These are phyloP conservation scores for Strigomonas culicis DNA, from an alignment of 208 protist genomes.

Conservation along the genomic window DNA sequence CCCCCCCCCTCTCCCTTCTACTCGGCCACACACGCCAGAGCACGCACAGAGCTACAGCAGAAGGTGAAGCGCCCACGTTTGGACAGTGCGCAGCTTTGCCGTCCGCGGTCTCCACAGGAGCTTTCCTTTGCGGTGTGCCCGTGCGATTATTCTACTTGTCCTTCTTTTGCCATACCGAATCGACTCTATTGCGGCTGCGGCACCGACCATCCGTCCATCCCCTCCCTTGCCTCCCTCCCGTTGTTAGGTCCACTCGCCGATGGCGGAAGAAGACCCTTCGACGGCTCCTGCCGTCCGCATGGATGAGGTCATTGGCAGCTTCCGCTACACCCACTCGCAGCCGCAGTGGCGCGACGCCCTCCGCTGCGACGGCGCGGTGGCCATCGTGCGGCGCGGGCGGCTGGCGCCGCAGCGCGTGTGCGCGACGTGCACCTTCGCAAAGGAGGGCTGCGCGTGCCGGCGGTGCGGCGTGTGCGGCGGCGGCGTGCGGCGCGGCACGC, in stretches of 20 bases:
- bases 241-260: too few species aligned
- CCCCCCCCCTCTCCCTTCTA: background rate
- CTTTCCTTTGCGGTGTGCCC: too few species aligned
- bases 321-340: constrained; percentile 48
- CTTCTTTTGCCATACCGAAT: constrained; percentile 6
- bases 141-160: too few species aligned
- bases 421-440: constrained; percentile 35
- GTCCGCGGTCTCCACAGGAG: too few species aligned
- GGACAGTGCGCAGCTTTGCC: too few species aligned
- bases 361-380: background rate
- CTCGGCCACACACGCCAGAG: background rate
- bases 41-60: constrained; percentile 27
- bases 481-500: constrained; percentile 23
- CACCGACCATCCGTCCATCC: too few species aligned
- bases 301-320: constrained; percentile 20
- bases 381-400: constrained; percentile 24
- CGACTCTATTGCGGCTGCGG: background rate
- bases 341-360: constrained; percentile 39
- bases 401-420: constrained; percentile 34
- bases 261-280: too few species aligned
- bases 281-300: too few species aligned
- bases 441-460: constrained; percentile 48
- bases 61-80: constrained; percentile 30
- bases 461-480: constrained; percentile 37
- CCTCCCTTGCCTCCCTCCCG: too few species aligned